Evolutionary conservation across 2,329 filamentous ascomycete species (phyloP).

Genomic region (Alternaria triticimaculans): DNA sequence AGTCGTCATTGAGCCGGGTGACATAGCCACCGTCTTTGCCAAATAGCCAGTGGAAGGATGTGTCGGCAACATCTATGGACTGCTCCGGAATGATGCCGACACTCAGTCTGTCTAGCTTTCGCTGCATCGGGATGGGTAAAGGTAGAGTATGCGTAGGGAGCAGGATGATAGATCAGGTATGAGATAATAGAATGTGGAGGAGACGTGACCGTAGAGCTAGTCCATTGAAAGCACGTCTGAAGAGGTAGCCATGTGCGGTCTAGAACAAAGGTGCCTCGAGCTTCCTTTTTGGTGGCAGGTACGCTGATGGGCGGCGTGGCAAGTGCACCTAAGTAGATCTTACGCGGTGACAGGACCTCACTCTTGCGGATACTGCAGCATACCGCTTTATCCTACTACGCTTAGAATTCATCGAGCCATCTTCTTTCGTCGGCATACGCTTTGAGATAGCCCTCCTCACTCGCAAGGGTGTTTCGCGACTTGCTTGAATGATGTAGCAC

Average conservation of each 20-base stretch:
- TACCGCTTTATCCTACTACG: not conserved
- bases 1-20: conserved; percentile 2
- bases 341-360: not conserved
- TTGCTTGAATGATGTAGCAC: not conserved
- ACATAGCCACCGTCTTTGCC: conserved; percentile 5
- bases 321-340: not conserved
- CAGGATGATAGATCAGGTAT: not conserved
- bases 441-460: not conserved
- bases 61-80: not conserved
- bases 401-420: not conserved
- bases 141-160: not conserved
- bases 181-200: not conserved
- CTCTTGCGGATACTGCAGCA: not conserved
- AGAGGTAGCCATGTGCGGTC: not conserved
- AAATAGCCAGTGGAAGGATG: conserved; percentile 13
- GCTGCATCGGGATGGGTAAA: not conserved
- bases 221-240: not conserved
- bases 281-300: not conserved
- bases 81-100: conserved; percentile 15
- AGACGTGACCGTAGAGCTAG: not conserved
- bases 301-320: not conserved
- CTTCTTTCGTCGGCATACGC: not conserved
- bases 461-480: not conserved
- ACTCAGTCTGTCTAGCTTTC: conserved; percentile 8
- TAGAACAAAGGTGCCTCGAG: not conserved